Percentiles rank a stretch among this genome's conserved stretches.
Conservation (phyloP, 2,329 filamentous ascomycete genomes). For the Trichophyton equinum region DNA sequence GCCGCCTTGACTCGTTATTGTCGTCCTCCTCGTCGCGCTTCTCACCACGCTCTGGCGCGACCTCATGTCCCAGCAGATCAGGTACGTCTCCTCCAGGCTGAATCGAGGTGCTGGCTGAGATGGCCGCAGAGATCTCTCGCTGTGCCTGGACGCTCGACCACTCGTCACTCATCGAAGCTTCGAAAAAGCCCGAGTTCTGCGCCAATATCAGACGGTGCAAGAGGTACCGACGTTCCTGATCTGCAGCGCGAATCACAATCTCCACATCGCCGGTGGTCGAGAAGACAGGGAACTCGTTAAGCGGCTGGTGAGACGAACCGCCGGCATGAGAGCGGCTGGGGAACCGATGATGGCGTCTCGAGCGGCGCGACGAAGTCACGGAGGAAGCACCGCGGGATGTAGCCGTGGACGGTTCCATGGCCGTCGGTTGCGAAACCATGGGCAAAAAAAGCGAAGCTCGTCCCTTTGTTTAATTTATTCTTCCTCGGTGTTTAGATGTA, state of each 20-base stretch:
- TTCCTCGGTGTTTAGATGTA: not conserved
- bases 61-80: constrained; percentile 26
- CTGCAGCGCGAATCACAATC: constrained; percentile 58
- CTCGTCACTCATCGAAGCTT: constrained; percentile 67
- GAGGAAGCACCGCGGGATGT: constrained; percentile 47
- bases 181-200: constrained; percentile 88
- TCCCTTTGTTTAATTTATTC: not conserved
- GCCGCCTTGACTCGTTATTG: constrained; percentile 23
- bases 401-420: constrained; percentile 42
- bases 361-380: constrained; percentile 43
- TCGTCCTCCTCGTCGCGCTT: constrained; percentile 17
- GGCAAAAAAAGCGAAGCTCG: constrained; percentile 1
- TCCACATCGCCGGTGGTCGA: constrained; percentile 85
- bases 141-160: constrained; percentile 45
- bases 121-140: constrained; percentile 9
- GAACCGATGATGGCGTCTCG: constrained; percentile 57
- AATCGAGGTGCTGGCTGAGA: not conserved
- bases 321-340: constrained; percentile 65
- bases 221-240: constrained; percentile 70
- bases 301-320: constrained; percentile 53
- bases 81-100: constrained; percentile 29
- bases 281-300: constrained; percentile 90
- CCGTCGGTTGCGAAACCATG: constrained; percentile 35
- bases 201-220: constrained; percentile 77
- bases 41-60: constrained; percentile 25